Conservation (phyloP, 441 rosid genomes). For the Pelargonium myrrhifolium region DNA sequence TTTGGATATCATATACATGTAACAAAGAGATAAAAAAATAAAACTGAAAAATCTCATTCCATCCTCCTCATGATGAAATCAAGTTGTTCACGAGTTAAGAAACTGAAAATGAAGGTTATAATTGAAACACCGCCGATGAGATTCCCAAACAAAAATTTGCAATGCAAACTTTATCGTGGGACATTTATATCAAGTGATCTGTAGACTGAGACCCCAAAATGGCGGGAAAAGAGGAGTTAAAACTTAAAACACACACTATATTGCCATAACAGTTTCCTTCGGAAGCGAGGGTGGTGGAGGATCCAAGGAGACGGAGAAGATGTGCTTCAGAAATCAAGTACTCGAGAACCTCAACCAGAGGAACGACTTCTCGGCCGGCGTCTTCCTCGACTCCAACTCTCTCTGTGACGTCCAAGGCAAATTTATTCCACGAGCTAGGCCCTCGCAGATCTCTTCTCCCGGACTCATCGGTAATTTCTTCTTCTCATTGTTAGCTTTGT, state of each 20-base stretch:
- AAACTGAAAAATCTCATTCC: too few species aligned
- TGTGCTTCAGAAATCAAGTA: neutral
- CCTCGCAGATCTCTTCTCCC: neutral
- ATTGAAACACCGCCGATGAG: too few species aligned
- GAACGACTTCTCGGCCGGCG: neutral
- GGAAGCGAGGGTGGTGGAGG: neutral
- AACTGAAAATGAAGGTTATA: too few species aligned
- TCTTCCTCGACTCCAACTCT: neutral
- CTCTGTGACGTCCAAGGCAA: neutral
- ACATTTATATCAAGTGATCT: too few species aligned
- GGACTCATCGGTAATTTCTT: constrained; percentile 4
- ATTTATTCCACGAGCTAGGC: too few species aligned
- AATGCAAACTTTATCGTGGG: too few species aligned
- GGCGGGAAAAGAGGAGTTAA: neutral
- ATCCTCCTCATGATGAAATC: too few species aligned
- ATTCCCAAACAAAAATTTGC: too few species aligned
- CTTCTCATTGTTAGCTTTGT: neutral
- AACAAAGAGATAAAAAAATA: too few species aligned
- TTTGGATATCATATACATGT: too few species aligned
- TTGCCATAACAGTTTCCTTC: neutral
- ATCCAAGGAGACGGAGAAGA: neutral
- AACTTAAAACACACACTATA: neutral
- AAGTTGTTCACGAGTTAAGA: too few species aligned
- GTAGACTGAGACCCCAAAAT: neutral
- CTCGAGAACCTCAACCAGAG: neutral